phyloP scores from a whole-genome alignment of 805 yeast genomes.

The Metahyphopichia silvanorum region DNA sequence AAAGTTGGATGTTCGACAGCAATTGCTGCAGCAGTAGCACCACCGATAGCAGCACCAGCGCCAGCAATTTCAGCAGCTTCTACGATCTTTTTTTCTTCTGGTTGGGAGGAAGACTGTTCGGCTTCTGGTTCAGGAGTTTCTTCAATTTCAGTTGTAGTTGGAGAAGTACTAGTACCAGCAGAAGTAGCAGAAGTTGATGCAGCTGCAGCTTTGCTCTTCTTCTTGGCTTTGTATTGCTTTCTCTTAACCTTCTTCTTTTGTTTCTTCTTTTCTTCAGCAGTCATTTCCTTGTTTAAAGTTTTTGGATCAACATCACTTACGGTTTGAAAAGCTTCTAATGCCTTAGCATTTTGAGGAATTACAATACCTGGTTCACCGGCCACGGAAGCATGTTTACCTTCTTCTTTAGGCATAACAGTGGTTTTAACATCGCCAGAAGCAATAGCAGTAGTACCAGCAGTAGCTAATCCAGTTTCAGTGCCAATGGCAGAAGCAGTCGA shows the following conservation, averaged over 20 bases:
- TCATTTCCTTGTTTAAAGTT: conserved; percentile 47
- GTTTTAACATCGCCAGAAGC: conserved; percentile 14
- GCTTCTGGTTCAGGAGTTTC: conserved; percentile 19
- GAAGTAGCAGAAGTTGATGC: conserved; percentile 8
- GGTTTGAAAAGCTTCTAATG: conserved; percentile 63
- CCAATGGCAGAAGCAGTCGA: conserved; percentile 25
- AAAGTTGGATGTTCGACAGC: conserved; percentile 7
- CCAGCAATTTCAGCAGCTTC: conserved; percentile 9
- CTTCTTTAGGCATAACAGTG: conserved; percentile 47
- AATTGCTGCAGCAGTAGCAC: conserved; percentile 8
- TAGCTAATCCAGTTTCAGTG: conserved; percentile 28
- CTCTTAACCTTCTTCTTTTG: conserved; percentile 44
- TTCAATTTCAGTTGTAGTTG: conserved; percentile 9
- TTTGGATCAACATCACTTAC: conserved; percentile 46
- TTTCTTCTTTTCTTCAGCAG: conserved; percentile 36
- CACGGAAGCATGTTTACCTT: conserved; percentile 37
- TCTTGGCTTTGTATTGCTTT: conserved; percentile 40
- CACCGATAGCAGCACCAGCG: conserved; percentile 11
- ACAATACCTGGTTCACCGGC: conserved; percentile 74
- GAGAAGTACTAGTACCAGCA: conserved; percentile 5
- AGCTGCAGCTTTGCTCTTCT: conserved; percentile 29
- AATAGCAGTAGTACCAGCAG: conserved; percentile 23
- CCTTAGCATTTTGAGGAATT: conserved; percentile 58
- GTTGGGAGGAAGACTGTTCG: background rate
- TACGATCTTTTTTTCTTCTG: conserved; percentile 3